phyloP scores from a whole-genome alignment of 2,329 filamentous ascomycete genomes.

The Phyllosticta citribraziliensis region DNA sequence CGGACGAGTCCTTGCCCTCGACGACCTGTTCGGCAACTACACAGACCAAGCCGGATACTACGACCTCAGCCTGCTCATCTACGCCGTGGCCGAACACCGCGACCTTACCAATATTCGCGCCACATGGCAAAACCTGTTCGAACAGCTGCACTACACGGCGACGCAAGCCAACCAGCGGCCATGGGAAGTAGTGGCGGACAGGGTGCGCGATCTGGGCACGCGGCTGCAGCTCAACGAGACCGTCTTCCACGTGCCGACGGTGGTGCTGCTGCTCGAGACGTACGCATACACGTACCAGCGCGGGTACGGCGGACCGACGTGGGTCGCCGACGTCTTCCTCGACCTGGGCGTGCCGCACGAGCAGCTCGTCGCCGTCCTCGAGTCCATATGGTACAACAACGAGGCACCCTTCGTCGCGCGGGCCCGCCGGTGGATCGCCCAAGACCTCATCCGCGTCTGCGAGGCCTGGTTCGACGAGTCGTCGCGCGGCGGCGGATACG shows the following conservation, averaged over 20 bases:
- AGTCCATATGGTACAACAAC: constrained; percentile 58
- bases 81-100: constrained; percentile 82
- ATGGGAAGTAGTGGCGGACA: constrained; percentile 59
- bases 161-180: constrained; percentile 41
- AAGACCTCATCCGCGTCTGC: constrained; percentile 53
- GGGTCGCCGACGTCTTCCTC: constrained; percentile 58
- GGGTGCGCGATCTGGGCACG: constrained; percentile 47
- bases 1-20: constrained; percentile 66
- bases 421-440: constrained; percentile 47
- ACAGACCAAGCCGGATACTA: constrained; percentile 88
- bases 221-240: constrained; percentile 47
- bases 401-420: constrained; percentile 53
- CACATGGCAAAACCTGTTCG: constrained; percentile 77
- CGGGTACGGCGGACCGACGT: constrained; percentile 39
- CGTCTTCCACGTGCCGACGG: constrained; percentile 44
- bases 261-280: constrained; percentile 47
- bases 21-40: constrained; percentile 84
- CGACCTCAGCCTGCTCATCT: constrained; percentile 87
- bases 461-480: constrained; percentile 52
- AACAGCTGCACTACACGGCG: constrained; percentile 49
- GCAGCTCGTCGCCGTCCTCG: constrained; percentile 50
- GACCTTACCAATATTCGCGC: constrained; percentile 73
- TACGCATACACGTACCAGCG: constrained; percentile 46
- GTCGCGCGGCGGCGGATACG: constrained; percentile 41
- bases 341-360: constrained; percentile 54